Evolutionary conservation across 2,329 filamentous ascomycete genomes (phyloP).

Genomic region (Penicillium sp.): DNA sequence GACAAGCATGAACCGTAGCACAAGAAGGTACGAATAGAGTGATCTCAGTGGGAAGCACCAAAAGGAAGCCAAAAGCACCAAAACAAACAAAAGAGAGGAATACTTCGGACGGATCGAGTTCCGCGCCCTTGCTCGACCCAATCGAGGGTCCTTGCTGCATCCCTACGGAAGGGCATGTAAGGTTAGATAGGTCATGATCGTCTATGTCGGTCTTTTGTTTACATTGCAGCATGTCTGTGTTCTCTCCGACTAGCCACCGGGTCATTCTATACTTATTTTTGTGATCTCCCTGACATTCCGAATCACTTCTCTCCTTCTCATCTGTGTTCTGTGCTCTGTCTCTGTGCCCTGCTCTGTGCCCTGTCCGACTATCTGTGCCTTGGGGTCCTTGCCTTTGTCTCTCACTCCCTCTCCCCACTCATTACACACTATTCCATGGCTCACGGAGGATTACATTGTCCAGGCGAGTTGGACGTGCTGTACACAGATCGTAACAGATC

Average conservation of each 20-base stretch:
- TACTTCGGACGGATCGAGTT: slow-evolving; percentile 19
- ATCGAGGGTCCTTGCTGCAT: slow-evolving; percentile 31
- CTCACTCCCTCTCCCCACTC: slow-evolving; percentile 12
- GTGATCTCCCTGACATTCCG: slow-evolving; percentile 31
- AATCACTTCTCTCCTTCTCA: slow-evolving; percentile 10
- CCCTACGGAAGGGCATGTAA: slow-evolving; percentile 39
- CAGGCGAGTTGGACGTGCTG: slow-evolving; percentile 36
- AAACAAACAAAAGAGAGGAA: background rate
- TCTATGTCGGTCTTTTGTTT: slow-evolving; percentile 43
- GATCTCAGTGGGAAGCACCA: background rate
- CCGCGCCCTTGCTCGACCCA: slow-evolving; percentile 33
- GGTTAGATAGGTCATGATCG: slow-evolving; percentile 38
- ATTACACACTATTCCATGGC: slow-evolving; percentile 33
- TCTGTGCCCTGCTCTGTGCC: no score
- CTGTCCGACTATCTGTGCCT: no score
- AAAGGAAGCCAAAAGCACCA: background rate
- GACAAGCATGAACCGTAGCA: no score
- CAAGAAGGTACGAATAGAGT: no score
- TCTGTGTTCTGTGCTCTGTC: background rate
- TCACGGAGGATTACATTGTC: slow-evolving; percentile 34
- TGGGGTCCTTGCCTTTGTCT: background rate
- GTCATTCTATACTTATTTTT: slow-evolving; percentile 25
- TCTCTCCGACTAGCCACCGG: slow-evolving; percentile 33
- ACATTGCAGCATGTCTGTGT: slow-evolving; percentile 38
- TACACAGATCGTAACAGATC: slow-evolving; percentile 34